phyloP scores from a whole-genome alignment of 192 early-diverging fungal genomes.

The Piromyces sp. region DNA sequence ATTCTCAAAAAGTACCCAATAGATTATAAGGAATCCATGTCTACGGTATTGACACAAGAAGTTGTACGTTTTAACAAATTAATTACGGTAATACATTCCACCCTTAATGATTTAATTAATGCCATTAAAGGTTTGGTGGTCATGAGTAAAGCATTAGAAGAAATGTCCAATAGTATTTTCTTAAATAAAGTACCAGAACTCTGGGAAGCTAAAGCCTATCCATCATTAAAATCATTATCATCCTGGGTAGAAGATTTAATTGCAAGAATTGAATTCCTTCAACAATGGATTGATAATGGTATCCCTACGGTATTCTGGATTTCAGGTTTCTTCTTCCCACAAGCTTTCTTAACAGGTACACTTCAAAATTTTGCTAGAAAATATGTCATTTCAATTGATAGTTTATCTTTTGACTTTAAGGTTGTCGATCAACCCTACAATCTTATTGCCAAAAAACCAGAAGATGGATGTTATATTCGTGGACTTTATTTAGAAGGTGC shows the following conservation, averaged over 20 bases:
- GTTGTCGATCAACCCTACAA: constrained; percentile 6
- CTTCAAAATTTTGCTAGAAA: constrained; percentile 41
- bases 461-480: constrained; percentile 40
- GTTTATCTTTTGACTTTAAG: constrained; percentile 36
- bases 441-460: constrained; percentile 18
- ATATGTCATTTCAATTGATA: constrained; percentile 36
- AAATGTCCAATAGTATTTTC: constrained; percentile 33
- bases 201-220: constrained; percentile 37
- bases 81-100: constrained; percentile 24
- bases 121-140: constrained; percentile 36
- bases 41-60: constrained; percentile 34
- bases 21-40: constrained; percentile 40
- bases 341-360: constrained; percentile 39
- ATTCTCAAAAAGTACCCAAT: constrained; percentile 30
- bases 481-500: constrained; percentile 41
- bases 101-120: constrained; percentile 26
- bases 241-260: constrained; percentile 32
- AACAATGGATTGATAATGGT: constrained; percentile 36
- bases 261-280: constrained; percentile 29
- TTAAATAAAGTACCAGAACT: constrained; percentile 30
- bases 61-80: constrained; percentile 40
- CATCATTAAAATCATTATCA: constrained; percentile 31
- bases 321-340: constrained; percentile 41
- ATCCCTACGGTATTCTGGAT: constrained; percentile 40
- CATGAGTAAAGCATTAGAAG: constrained; percentile 32